Conservation (phyloP, 306 rosid genomes). For the Trifolium dubium region DNA sequence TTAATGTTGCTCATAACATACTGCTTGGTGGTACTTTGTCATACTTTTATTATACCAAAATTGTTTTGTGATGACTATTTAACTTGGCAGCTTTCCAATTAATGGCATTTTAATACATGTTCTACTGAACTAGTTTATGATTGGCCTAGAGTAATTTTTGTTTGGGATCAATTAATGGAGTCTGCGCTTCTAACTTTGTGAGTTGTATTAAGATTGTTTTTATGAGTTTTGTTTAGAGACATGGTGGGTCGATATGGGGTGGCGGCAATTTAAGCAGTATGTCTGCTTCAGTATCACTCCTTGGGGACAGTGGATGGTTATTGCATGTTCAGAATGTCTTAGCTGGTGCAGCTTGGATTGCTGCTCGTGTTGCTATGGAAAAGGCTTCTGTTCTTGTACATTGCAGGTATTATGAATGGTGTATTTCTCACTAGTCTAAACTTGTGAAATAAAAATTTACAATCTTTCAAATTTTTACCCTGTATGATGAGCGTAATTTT, state of each 20-base stretch:
- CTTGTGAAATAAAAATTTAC: background rate
- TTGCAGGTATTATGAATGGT: slow-evolving; percentile 74
- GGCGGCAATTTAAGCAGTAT: slow-evolving; percentile 98
- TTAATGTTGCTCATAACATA: slow-evolving; percentile 5
- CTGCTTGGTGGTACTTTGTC: slow-evolving; percentile 33
- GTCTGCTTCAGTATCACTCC: slow-evolving; percentile 96
- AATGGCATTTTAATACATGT: slow-evolving; percentile 35
- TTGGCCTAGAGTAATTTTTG: slow-evolving; percentile 28
- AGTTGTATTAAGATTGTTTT: slow-evolving; percentile 35
- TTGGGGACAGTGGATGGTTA: slow-evolving; percentile 98
- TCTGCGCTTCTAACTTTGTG: slow-evolving; percentile 19
- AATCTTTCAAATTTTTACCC: slow-evolving; percentile 8
- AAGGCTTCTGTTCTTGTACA: slow-evolving; percentile 93
- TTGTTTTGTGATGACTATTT: slow-evolving; percentile 9
- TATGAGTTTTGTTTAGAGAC: slow-evolving; percentile 64
- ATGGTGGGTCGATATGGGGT: slow-evolving; percentile 98
- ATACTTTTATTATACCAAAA: slow-evolving; percentile 14
- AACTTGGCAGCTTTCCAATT: slow-evolving; percentile 10
- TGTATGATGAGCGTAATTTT: background rate
- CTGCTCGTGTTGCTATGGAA: slow-evolving; percentile 92
- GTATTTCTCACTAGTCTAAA: slow-evolving; percentile 20
- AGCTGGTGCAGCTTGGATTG: slow-evolving; percentile 99
- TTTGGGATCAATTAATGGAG: slow-evolving; percentile 4
- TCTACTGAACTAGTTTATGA: slow-evolving; percentile 32
- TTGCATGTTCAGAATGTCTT: slow-evolving; percentile 83